These are phyloP conservation scores for Citrus sinensis DNA, from an alignment of 345 rosid genomes.

Conservation along the genomic window DNA sequence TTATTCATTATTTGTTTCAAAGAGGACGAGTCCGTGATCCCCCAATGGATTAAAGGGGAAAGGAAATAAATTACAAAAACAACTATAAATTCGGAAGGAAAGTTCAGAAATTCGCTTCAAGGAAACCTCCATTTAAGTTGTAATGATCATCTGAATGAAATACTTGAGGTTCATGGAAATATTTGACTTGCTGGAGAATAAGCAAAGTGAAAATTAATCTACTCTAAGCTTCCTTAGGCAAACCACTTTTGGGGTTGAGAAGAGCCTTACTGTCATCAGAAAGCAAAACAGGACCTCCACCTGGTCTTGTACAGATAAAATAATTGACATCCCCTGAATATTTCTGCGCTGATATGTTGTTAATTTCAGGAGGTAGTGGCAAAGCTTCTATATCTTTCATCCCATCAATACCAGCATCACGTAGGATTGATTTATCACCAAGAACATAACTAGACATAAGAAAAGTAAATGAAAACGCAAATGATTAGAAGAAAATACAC, in stretches of 20 bases:
- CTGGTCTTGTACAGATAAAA: conserved; percentile 90
- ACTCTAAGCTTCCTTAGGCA: conserved; percentile 40
- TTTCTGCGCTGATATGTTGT: conserved; percentile 46
- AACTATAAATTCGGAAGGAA: neutral
- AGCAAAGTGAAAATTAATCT: neutral
- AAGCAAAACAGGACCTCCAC: conserved; percentile 75
- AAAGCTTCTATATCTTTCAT: conserved; percentile 56
- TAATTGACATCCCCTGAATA: conserved; percentile 69
- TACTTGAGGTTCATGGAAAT: neutral
- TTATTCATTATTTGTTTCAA: neutral
- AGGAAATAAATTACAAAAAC: neutral
- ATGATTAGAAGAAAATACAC: neutral
- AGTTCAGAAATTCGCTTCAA: too few species aligned
- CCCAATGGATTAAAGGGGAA: neutral
- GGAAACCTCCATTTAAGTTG: neutral
- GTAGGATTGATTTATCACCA: conserved; percentile 78
- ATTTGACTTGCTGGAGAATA: neutral
- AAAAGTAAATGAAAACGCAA: too few species aligned
- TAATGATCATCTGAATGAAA: neutral
- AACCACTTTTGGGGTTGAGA: conserved; percentile 58
- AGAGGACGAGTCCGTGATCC: neutral
- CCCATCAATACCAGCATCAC: conserved; percentile 68
- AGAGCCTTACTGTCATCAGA: conserved; percentile 60
- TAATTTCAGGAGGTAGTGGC: conserved; percentile 53
- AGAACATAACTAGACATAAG: conserved; percentile 55